These are phyloP conservation scores for Apostasia shenzhenica DNA, from an alignment of 106 monocot species.

Conservation along the genomic window DNA sequence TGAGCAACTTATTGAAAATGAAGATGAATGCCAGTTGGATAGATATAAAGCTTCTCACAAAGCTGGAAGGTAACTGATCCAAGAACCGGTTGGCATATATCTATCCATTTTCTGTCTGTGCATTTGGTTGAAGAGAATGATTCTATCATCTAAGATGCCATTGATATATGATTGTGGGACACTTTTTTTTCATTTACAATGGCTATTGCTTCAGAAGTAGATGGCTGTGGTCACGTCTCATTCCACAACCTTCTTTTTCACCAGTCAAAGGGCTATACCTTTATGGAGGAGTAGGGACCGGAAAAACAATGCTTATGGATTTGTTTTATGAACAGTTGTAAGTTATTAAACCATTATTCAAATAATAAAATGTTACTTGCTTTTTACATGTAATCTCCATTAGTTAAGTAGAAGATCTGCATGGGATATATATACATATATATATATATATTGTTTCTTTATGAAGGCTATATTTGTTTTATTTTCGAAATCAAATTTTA, in stretches of 20 bases:
- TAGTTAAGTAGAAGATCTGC: neutral
- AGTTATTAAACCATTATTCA: conserved; percentile 16
- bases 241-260: conserved; percentile 64
- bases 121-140: conserved; percentile 1
- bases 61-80: conserved; percentile 42
- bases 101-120: neutral
- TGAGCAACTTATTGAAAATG: conserved; percentile 63
- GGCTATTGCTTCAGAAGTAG: conserved; percentile 41
- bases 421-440: too few relatives aligned
- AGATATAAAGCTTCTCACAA: conserved; percentile 72
- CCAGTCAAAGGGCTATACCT: conserved; percentile 86
- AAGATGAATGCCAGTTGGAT: conserved; percentile 67
- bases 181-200: neutral
- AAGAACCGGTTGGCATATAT: neutral
- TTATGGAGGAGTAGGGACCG: conserved; percentile 97
- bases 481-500: too few relatives aligned
- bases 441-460: too few relatives aligned
- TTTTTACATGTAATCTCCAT: neutral
- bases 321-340: conserved; percentile 92
- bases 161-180: neutral
- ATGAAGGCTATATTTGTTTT: too few relatives aligned
- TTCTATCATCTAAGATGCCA: neutral
- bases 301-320: conserved; percentile 99
- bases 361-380: too few relatives aligned
- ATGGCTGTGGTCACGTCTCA: conserved; percentile 87